Conservation (phyloP, 768 basidiomycete genomes). For the Mycena polygramma region DNA sequence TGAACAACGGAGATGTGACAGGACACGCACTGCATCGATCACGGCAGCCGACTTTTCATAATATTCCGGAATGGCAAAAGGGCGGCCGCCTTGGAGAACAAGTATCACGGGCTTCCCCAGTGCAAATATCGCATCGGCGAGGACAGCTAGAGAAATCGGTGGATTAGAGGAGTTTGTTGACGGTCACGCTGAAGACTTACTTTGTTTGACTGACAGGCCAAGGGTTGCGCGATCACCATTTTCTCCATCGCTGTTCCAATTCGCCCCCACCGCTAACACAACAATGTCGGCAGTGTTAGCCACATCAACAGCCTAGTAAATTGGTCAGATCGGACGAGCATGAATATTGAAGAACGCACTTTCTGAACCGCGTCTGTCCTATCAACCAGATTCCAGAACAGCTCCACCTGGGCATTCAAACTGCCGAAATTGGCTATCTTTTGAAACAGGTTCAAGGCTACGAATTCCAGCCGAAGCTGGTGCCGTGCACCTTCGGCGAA, state of each 20-base stretch:
- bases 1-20: not conserved
- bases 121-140: conserved; percentile 42
- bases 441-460: conserved; percentile 39
- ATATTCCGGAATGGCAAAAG: conserved; percentile 43
- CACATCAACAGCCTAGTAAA: conserved; percentile 40
- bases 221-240: conserved; percentile 42
- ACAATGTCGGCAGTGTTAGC: conserved; percentile 41
- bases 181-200: conserved; percentile 14
- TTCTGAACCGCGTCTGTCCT: conserved; percentile 34
- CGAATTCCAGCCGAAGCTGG: conserved; percentile 40
- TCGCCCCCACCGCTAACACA: conserved; percentile 43
- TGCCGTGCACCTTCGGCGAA: conserved; percentile 39
- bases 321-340: not conserved
- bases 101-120: conserved; percentile 42
- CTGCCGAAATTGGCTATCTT: conserved; percentile 42
- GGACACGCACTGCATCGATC: conserved; percentile 39
- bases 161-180: not conserved
- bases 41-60: conserved; percentile 40
- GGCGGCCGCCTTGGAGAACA: conserved; percentile 43
- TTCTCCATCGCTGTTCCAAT: conserved; percentile 46
- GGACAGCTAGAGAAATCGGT: conserved; percentile 31
- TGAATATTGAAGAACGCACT: conserved; percentile 13
- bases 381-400: conserved; percentile 45
- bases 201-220: conserved; percentile 42
- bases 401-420: conserved; percentile 42